phyloP scores from a whole-genome alignment of 129 eudicot species.

The Lactuca saligna region DNA sequence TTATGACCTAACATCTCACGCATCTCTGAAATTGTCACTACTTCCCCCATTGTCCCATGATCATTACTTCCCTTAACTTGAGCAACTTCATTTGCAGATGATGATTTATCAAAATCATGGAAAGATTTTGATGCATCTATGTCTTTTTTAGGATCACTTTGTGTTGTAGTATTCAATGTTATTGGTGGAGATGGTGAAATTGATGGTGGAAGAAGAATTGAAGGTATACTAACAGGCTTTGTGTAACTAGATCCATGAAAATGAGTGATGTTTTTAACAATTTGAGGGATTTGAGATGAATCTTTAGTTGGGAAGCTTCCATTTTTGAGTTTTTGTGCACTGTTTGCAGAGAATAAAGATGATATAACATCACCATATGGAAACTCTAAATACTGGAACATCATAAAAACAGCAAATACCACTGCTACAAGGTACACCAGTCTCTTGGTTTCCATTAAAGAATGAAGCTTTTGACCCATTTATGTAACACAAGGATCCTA shows the following conservation, averaged over 20 bases:
- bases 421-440: conserved; percentile 51
- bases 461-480: conserved; percentile 42
- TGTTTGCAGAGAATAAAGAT: conserved; percentile 47
- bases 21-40: conserved; percentile 54
- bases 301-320: conserved; percentile 14
- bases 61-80: conserved; percentile 7
- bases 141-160: conserved; percentile 12
- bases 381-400: conserved; percentile 64
- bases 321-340: conserved; percentile 24
- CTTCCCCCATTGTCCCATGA: conserved; percentile 30
- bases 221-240: conserved; percentile 17
- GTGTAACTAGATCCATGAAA: conserved; percentile 18
- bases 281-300: conserved; percentile 16
- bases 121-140: conserved; percentile 11
- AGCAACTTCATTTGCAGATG: conserved; percentile 20
- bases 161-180: conserved; percentile 12
- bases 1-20: conserved; percentile 45
- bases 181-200: conserved; percentile 20
- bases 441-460: conserved; percentile 49
- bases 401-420: conserved; percentile 46
- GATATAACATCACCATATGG: conserved; percentile 59
- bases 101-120: conserved; percentile 13
- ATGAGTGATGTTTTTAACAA: conserved; percentile 4
- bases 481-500: conserved; percentile 21
- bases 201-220: conserved; percentile 23